Conservation (phyloP, 805 yeast genomes). For the Starmerella bacillaris region DNA sequence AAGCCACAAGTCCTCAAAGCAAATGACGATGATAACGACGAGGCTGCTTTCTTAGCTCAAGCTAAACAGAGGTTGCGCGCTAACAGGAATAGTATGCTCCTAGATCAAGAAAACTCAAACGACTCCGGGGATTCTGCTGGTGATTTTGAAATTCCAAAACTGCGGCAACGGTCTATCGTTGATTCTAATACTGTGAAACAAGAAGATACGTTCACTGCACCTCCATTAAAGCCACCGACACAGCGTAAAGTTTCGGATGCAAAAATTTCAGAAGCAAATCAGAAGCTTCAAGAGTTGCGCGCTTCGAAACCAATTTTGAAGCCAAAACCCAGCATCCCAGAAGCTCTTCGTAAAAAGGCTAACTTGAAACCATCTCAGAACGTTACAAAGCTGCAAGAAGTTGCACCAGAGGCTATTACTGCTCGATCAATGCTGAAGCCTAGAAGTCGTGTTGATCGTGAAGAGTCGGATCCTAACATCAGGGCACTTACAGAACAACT, state of each 20-base stretch:
- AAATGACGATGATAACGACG: slow-evolving; percentile 8
- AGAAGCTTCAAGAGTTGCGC: slow-evolving; percentile 11
- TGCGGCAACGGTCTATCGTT: slow-evolving; percentile 5
- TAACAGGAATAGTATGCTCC: background rate
- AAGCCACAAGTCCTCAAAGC: slow-evolving; percentile 6
- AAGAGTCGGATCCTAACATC: slow-evolving; percentile 8
- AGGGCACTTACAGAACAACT: slow-evolving; percentile 12
- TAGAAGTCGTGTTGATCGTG: slow-evolving; percentile 3
- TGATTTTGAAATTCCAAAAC: slow-evolving; percentile 4
- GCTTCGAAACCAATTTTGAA: slow-evolving; percentile 11
- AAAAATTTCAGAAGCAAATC: slow-evolving; percentile 11
- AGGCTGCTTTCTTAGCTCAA: slow-evolving; percentile 9
- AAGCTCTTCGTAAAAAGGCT: slow-evolving; percentile 8
- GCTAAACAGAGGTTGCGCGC: slow-evolving; percentile 5
- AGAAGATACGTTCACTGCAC: no score
- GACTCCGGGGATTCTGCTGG: background rate
- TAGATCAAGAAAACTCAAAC: background rate
- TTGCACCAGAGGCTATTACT: slow-evolving; percentile 4
- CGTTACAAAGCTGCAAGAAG: background rate
- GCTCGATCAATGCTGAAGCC: slow-evolving; percentile 3
- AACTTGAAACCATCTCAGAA: slow-evolving; percentile 11
- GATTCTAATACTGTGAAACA: background rate
- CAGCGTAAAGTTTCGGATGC: slow-evolving; percentile 8
- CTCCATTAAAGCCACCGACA: slow-evolving; percentile 11
- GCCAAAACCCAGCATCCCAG: slow-evolving; percentile 10